These are phyloP conservation scores for Mycocentrospora acerina DNA, from an alignment of 2,329 filamentous ascomycete species.

Conservation along the genomic window DNA sequence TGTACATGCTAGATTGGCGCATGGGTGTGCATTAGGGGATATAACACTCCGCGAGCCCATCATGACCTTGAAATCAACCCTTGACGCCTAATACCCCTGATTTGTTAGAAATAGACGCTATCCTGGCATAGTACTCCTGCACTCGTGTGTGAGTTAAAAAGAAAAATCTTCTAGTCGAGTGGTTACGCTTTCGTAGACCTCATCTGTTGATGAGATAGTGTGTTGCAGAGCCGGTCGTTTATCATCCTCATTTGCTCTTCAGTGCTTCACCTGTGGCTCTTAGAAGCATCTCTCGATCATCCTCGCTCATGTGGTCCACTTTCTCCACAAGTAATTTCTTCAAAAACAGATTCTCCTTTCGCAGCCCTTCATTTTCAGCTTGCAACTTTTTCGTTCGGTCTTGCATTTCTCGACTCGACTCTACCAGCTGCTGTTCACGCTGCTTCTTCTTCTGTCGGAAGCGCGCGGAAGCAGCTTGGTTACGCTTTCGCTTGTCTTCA, in stretches of 20 bases:
- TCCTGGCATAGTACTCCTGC: too few species aligned
- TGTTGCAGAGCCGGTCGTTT: too few species aligned
- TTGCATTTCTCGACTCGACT: constrained; percentile 65
- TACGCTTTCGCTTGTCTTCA: constrained; percentile 86
- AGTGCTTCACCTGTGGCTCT: constrained; percentile 26
- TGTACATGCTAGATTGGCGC: too few species aligned
- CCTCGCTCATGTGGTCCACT: constrained; percentile 43
- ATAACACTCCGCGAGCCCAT: too few species aligned
- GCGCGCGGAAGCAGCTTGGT: constrained; percentile 83
- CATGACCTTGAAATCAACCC: too few species aligned
- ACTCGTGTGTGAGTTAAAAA: too few species aligned
- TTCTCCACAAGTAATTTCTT: constrained; percentile 40
- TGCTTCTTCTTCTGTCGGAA: constrained; percentile 98
- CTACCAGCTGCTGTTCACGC: constrained; percentile 73
- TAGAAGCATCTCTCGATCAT: constrained; percentile 30
- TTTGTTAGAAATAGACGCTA: too few species aligned
- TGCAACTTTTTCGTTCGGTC: constrained; percentile 77
- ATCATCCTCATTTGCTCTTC: constrained; percentile 10
- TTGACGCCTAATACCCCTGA: too few species aligned
- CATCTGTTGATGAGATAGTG: too few species aligned
- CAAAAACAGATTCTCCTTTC: constrained; percentile 47
- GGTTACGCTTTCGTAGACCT: too few species aligned
- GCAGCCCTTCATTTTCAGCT: constrained; percentile 42
- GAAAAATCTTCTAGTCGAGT: too few species aligned
- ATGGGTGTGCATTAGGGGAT: too few species aligned